These are phyloP conservation scores for Sporothrix inflata DNA, from an alignment of 2,329 filamentous ascomycete species.

Conservation along the genomic window DNA sequence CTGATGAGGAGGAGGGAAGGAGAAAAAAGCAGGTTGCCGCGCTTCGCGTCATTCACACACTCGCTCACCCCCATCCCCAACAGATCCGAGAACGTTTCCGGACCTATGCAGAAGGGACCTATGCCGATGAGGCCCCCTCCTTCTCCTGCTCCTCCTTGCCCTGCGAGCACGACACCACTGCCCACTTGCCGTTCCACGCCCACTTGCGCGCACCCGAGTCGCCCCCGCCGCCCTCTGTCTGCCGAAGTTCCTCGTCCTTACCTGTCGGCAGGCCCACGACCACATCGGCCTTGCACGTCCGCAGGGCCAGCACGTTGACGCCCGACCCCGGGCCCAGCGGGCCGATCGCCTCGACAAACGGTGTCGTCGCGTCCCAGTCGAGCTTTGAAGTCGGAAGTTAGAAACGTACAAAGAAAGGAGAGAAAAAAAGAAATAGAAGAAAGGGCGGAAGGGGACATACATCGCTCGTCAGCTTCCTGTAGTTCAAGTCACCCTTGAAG, in stretches of 20 bases:
- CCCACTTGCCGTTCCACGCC: conserved; percentile 97
- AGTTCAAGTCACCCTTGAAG: conserved; percentile 98
- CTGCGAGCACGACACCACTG: conserved; percentile 83
- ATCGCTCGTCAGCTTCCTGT: conserved; percentile 88
- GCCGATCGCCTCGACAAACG: conserved; percentile 82
- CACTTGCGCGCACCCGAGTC: conserved; percentile 75
- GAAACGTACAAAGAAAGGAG: neutral
- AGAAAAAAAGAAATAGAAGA: neutral
- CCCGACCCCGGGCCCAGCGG: conserved; percentile 81
- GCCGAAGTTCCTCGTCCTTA: conserved; percentile 77
- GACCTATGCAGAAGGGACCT: neutral
- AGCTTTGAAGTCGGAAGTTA: conserved; percentile 52
- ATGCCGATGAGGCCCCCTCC: neutral
- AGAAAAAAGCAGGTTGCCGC: neutral
- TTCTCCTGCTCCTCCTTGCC: conserved; percentile 46
- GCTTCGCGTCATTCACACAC: neutral
- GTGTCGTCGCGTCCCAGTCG: conserved; percentile 83
- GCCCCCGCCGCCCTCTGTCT: conserved; percentile 69
- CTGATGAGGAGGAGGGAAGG: neutral
- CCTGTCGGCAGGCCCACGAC: conserved; percentile 83
- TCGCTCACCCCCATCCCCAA: neutral
- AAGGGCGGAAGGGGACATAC: conserved; percentile 53
- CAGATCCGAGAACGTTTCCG: neutral
- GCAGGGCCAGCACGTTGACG: conserved; percentile 80
- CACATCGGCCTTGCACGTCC: conserved; percentile 96